Conservation (phyloP, 1,139 yeast genomes). For the Protomyces inouyei region DNA sequence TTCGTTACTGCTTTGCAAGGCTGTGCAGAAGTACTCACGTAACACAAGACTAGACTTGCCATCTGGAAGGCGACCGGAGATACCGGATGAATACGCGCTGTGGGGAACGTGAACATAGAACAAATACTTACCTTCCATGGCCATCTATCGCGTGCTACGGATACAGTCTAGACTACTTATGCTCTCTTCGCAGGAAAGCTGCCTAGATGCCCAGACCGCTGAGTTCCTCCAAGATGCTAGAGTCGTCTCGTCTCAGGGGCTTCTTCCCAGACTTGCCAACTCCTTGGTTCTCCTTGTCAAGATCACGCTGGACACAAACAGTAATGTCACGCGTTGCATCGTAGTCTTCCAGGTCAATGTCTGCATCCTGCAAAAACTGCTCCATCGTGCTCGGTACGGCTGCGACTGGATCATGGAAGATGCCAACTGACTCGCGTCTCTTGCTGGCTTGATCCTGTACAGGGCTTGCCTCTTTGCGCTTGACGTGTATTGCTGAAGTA, state of each 20-base stretch:
- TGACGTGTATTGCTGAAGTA: not conserved
- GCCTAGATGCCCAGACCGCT: conserved; percentile 17
- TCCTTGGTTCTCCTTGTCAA: not conserved
- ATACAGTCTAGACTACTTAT: no score
- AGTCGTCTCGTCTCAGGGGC: not conserved
- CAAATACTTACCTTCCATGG: no score
- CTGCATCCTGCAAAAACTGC: not conserved
- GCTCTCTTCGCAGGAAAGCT: not conserved
- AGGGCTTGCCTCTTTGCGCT: not conserved
- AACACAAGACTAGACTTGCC: no score
- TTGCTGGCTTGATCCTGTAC: not conserved
- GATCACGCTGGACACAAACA: not conserved
- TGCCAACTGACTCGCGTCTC: not conserved
- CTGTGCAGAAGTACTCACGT: no score
- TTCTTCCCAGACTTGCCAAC: not conserved
- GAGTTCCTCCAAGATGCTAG: conserved; percentile 16
- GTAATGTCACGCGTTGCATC: conserved; percentile 1
- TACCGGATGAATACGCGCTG: no score
- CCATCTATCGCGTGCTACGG: no score
- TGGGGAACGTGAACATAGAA: no score
- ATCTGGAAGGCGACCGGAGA: no score
- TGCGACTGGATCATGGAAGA: not conserved
- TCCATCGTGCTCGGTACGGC: not conserved
- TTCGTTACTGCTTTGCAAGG: no score
- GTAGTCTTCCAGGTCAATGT: not conserved